phyloP scores from a whole-genome alignment of 2,329 filamentous ascomycete species.

The Madurella fahalii region DNA sequence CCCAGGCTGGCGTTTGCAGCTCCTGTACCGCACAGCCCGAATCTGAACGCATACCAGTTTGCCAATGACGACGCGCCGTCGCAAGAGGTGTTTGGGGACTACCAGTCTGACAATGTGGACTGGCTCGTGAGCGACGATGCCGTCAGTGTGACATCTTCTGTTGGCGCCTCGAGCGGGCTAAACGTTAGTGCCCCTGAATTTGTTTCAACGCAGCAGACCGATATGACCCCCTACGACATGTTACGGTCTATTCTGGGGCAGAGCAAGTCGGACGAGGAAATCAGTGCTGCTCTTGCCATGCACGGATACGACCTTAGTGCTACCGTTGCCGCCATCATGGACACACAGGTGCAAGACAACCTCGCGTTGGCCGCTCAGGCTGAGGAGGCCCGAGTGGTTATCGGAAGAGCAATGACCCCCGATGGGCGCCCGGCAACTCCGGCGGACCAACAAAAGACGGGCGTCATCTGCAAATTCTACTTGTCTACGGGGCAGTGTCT shows the following conservation, averaged over 20 bases:
- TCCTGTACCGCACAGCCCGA: slow-evolving; percentile 86
- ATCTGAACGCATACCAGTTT: slow-evolving; percentile 92
- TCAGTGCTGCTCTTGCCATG: slow-evolving; percentile 81
- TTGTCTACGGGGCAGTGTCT: slow-evolving; percentile 93
- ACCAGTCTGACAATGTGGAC: slow-evolving; percentile 91
- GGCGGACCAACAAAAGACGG: slow-evolving; percentile 70
- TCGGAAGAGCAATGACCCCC: slow-evolving; percentile 84
- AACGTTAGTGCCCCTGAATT: slow-evolving; percentile 82
- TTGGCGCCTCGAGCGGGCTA: slow-evolving; percentile 63
- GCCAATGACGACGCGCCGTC: slow-evolving; percentile 74
- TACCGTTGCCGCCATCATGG: slow-evolving; percentile 85
- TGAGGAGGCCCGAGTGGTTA: slow-evolving; percentile 45
- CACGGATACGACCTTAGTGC: slow-evolving; percentile 93
- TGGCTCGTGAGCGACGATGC: slow-evolving; percentile 92
- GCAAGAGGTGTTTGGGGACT: slow-evolving; percentile 83
- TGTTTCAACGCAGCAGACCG: slow-evolving; percentile 62
- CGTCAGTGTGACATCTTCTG: slow-evolving; percentile 73
- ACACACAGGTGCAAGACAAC: slow-evolving; percentile 67
- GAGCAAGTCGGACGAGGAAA: slow-evolving; percentile 85
- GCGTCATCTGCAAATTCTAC: slow-evolving; percentile 96
- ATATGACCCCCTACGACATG: slow-evolving; percentile 99
- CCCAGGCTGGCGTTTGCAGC: slow-evolving; percentile 86
- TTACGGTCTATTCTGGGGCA: slow-evolving; percentile 90
- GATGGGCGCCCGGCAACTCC: slow-evolving; percentile 74
- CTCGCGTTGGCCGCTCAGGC: slow-evolving; percentile 37